Percentiles rank a stretch among this genome's conserved stretches.
Evolutionary conservation across 2,329 filamentous ascomycete species (phyloP).

Genomic region (Dothiorella sarmentorum): DNA sequence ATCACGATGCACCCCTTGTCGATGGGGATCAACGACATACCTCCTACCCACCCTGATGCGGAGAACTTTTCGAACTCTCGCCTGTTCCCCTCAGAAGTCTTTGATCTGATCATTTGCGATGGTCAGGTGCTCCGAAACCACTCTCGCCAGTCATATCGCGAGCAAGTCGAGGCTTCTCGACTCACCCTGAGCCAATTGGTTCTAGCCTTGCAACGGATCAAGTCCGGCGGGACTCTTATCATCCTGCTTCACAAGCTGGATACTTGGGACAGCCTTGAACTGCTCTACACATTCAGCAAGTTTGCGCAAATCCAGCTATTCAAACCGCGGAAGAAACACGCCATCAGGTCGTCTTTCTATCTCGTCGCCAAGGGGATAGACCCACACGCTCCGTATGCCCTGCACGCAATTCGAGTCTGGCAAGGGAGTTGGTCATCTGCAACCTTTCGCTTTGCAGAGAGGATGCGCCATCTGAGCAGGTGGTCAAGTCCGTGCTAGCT

Average conservation of each 20-base stretch:
- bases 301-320: slow-evolving; percentile 44
- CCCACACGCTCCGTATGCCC: neutral
- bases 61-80: neutral
- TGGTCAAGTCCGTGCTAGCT: neutral
- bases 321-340: slow-evolving; percentile 45
- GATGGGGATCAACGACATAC: slow-evolving; percentile 10
- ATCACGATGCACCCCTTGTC: slow-evolving; percentile 49
- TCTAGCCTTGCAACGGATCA: slow-evolving; percentile 46
- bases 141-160: slow-evolving; percentile 18
- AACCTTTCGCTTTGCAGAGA: neutral
- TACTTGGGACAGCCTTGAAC: slow-evolving; percentile 33
- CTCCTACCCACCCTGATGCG: slow-evolving; percentile 5
- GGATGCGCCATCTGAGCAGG: neutral
- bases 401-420: neutral
- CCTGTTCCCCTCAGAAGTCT: slow-evolving; percentile 29
- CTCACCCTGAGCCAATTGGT: slow-evolving; percentile 38
- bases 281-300: slow-evolving; percentile 41
- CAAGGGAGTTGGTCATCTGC: neutral
- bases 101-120: slow-evolving; percentile 49
- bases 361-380: slow-evolving; percentile 42
- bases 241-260: slow-evolving; percentile 51
- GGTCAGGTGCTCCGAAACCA: slow-evolving; percentile 45
- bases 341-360: slow-evolving; percentile 52
- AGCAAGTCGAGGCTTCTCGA: slow-evolving; percentile 31
- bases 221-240: slow-evolving; percentile 48